These are phyloP conservation scores for Boechera stricta DNA, from an alignment of 345 rosid genomes.

Conservation along the genomic window DNA sequence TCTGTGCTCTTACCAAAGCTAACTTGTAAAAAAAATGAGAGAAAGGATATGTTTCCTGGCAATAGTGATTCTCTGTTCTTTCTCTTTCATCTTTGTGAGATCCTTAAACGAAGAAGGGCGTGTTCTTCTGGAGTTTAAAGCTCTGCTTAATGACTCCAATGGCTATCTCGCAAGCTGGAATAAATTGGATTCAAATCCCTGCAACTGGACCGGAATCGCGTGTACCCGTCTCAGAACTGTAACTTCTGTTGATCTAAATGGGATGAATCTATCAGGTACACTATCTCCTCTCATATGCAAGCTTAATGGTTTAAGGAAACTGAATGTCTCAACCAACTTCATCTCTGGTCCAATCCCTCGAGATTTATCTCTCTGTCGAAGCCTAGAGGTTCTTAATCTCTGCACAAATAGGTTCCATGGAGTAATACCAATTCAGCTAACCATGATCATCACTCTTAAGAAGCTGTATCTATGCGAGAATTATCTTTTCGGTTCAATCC, in stretches of 20 bases:
- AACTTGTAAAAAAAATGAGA: constrained; percentile 35
- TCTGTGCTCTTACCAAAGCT: constrained; percentile 26
- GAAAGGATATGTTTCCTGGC: constrained; percentile 32
- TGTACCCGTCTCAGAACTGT: constrained; percentile 60
- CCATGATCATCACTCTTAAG: constrained; percentile 50
- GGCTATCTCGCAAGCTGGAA: constrained; percentile 66
- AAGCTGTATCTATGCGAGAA: constrained; percentile 63
- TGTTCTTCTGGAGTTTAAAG: constrained; percentile 61
- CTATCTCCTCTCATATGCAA: constrained; percentile 64
- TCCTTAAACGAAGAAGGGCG: constrained; percentile 63
- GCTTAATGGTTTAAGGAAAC: constrained; percentile 50
- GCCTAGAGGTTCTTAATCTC: constrained; percentile 61
- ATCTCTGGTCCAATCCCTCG: constrained; percentile 63
- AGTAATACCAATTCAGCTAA: constrained; percentile 60
- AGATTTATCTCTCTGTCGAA: constrained; percentile 52
- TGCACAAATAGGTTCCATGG: constrained; percentile 79
- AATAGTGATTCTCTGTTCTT: constrained; percentile 37
- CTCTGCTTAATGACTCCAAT: constrained; percentile 54
- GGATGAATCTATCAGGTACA: constrained; percentile 66
- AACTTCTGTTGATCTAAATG: constrained; percentile 55
- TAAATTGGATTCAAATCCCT: constrained; percentile 58
- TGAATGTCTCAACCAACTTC: constrained; percentile 62
- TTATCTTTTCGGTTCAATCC: constrained; percentile 63
- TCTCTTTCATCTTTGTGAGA: constrained; percentile 42
- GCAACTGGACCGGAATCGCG: constrained; percentile 68